Conservation (phyloP, 805 yeast genomes). For the Tetrapisispora fleetii region DNA sequence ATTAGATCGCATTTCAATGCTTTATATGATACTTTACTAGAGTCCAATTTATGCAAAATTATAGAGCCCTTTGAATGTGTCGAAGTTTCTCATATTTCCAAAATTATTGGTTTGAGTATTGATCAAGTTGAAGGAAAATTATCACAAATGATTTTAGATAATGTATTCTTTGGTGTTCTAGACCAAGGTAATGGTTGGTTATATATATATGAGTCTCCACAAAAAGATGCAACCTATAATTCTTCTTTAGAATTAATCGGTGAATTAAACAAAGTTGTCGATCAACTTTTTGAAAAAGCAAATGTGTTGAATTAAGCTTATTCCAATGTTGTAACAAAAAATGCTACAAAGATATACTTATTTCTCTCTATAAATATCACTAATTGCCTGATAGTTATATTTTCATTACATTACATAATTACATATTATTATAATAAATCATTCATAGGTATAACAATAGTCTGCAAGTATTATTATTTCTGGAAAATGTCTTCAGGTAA, state of each 20-base stretch:
- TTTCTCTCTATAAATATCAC: background rate
- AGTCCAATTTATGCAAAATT: conserved; percentile 86
- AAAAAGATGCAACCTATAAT: conserved; percentile 78
- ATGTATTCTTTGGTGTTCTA: conserved; percentile 88
- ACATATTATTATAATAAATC: background rate
- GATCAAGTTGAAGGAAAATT: conserved; percentile 89
- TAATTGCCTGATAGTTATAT: background rate
- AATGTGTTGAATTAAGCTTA: conserved; percentile 53
- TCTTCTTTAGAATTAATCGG: conserved; percentile 79
- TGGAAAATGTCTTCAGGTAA: conserved; percentile 66
- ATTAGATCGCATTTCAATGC: conserved; percentile 89
- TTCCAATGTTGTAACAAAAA: background rate
- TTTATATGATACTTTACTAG: conserved; percentile 83
- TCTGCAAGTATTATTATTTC: background rate
- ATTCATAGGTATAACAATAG: background rate
- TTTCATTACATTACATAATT: background rate
- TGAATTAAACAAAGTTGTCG: conserved; percentile 81
- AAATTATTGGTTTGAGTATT: conserved; percentile 76
- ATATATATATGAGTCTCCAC: conserved; percentile 81
- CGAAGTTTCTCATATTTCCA: conserved; percentile 83
- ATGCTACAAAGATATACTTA: background rate
- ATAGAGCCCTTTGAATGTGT: conserved; percentile 95
- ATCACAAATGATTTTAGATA: conserved; percentile 92
- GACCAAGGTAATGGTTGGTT: conserved; percentile 99
- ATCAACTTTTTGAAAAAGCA: conserved; percentile 87